phyloP scores from a whole-genome alignment of 2,329 filamentous ascomycete genomes.

The Rhexocercosporidium sp. region DNA sequence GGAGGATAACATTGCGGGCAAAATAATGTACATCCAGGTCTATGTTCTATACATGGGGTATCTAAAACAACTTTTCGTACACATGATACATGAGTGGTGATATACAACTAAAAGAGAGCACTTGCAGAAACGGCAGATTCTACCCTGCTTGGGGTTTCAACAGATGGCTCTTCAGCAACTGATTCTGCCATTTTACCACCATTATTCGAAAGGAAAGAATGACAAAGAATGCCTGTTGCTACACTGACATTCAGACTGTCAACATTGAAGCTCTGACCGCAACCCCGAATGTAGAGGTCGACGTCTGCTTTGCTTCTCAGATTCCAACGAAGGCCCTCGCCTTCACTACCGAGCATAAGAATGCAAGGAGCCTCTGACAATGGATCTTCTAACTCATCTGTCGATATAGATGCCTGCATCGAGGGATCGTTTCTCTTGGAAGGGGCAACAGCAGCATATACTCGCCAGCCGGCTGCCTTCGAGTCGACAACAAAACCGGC shows the following conservation, averaged over 20 bases:
- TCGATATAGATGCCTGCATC: slow-evolving; percentile 45
- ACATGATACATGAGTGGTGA: slow-evolving; percentile 9
- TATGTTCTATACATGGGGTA: slow-evolving; percentile 11
- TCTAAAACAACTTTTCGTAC: slow-evolving; percentile 23
- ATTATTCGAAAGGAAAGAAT: slow-evolving; percentile 62
- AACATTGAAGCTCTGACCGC: slow-evolving; percentile 57
- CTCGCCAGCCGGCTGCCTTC: slow-evolving; percentile 75
- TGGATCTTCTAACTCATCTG: slow-evolving; percentile 59
- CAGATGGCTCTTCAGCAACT: background rate
- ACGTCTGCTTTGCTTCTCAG: slow-evolving; percentile 70
- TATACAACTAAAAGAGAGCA: slow-evolving; percentile 4
- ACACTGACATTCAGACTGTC: slow-evolving; percentile 96
- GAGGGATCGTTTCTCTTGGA: slow-evolving; percentile 46
- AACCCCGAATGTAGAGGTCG: slow-evolving; percentile 66
- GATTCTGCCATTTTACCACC: background rate
- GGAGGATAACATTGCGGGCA: background rate
- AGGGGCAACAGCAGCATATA: slow-evolving; percentile 75
- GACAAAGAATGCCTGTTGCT: slow-evolving; percentile 77
- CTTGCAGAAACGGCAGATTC: background rate
- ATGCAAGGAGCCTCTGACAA: slow-evolving; percentile 70
- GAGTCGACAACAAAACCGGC: slow-evolving; percentile 73
- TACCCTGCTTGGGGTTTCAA: background rate
- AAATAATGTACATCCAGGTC: background rate
- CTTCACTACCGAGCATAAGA: slow-evolving; percentile 84
- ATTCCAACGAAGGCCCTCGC: slow-evolving; percentile 69